Base-by-base conservation (phyloP, 164 flowering plant genomes). In the Aristolochia fimbriata region DNA sequence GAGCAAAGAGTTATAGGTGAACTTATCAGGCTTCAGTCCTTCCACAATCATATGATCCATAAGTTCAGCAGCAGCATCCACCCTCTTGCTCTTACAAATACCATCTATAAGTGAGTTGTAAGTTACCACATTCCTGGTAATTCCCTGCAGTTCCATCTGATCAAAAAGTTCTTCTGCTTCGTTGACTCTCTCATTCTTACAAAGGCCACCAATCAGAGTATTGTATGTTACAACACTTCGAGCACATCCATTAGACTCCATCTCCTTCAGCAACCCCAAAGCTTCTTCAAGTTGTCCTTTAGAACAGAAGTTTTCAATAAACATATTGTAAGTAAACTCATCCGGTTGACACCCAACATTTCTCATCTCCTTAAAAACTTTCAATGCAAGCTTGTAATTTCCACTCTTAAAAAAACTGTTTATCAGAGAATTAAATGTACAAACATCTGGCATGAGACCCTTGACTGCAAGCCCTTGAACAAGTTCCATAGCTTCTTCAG, bases 101-200 rank as follows among this genome's bases (percentile, higher is more conserved):
- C 96, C 96, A 67, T 84, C 87, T 51, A 89, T 86, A 4, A 93
- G 90, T 33, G 86, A 71, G 65, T 93, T 93, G 61, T 83, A 90
- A 8, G 97, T 93, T 46, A 86, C 83, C 55, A 74, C 31, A 69
- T 81, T 80, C 70, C 88, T 78, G 14, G 94, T 81, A 64, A 93
- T 72, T 19, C 98, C 98, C 62, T 77, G 90, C 17, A 87, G 57
- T 60, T 87, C 94, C 97, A 93, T 93, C 69, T 86, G 80, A 68
- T 87, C 90, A 67, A 93, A 90, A 45, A 93, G 75, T 75, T 87
- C 96, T 68, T 87, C 94, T 4, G 97, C 98, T 60, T 82, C 86
- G 60, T 78, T 77, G 19, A 90, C 71, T 69, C 77, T 81, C 67
- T 70, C 70, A 61, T 76, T 78, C 68, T 83, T 90, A 75, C 91